Conservation (phyloP, 2,329 filamentous ascomycete species). For the Ophiostoma ulmi region DNA sequence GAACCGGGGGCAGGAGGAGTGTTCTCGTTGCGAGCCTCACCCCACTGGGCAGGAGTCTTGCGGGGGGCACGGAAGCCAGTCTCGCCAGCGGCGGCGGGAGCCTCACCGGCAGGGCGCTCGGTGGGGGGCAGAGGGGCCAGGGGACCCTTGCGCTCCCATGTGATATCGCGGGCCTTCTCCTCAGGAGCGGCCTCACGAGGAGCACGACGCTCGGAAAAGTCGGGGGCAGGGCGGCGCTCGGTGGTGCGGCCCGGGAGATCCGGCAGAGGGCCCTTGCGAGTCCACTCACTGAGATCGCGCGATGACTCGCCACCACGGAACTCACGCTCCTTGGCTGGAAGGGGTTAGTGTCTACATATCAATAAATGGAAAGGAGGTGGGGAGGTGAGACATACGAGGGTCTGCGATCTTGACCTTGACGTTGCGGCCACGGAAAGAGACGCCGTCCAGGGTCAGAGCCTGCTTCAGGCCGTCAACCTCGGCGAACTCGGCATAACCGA, state of each 20-base stretch:
- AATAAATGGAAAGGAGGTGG: neutral
- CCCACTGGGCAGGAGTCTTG: slow-evolving; percentile 68
- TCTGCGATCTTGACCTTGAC: slow-evolving; percentile 95
- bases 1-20: slow-evolving; percentile 14
- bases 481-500: slow-evolving; percentile 94
- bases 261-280: slow-evolving; percentile 71
- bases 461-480: slow-evolving; percentile 85
- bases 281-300: slow-evolving; percentile 85
- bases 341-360: neutral
- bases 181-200: slow-evolving; percentile 64
- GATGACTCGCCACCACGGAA: slow-evolving; percentile 61
- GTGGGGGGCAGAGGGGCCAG: slow-evolving; percentile 63
- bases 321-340: slow-evolving; percentile 74
- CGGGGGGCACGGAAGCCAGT: slow-evolving; percentile 58
- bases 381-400: slow-evolving; percentile 68
- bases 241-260: slow-evolving; percentile 37
- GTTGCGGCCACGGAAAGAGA: slow-evolving; percentile 77
- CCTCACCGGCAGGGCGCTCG: slow-evolving; percentile 43
- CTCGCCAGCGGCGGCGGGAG: slow-evolving; percentile 51
- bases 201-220: slow-evolving; percentile 61
- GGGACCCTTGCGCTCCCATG: slow-evolving; percentile 92
- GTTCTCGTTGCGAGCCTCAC: slow-evolving; percentile 50
- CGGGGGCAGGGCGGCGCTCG: slow-evolving; percentile 45
- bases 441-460: slow-evolving; percentile 76
- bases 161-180: slow-evolving; percentile 73